These are phyloP conservation scores for Diaporthe ilicicola DNA, from an alignment of 2,329 filamentous ascomycete species.

Conservation along the genomic window DNA sequence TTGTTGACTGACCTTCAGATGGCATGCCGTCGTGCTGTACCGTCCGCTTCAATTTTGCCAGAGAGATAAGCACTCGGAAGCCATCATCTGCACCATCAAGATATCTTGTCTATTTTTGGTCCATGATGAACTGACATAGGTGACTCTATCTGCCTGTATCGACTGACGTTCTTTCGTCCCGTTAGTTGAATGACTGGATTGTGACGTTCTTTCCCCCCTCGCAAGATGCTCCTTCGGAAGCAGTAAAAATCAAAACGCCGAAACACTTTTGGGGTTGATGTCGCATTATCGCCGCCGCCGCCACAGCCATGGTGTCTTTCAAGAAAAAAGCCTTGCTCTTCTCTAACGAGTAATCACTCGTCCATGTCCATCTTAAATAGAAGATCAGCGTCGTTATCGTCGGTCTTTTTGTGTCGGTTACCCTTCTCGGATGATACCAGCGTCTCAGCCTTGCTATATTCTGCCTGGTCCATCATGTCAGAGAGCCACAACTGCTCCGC, in stretches of 20 bases:
- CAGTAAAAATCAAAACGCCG: slow-evolving; percentile 6
- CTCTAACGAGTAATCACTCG: background rate
- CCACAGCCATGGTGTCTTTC: background rate
- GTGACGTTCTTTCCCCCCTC: background rate
- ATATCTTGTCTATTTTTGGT: background rate
- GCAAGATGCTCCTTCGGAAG: background rate
- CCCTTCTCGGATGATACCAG: background rate
- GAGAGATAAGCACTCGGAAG: background rate
- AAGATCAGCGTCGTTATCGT: slow-evolving; percentile 17
- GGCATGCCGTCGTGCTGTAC: background rate
- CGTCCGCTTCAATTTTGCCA: background rate
- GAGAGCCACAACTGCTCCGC: background rate
- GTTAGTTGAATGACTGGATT: background rate
- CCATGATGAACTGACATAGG: background rate
- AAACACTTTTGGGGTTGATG: slow-evolving; percentile 27
- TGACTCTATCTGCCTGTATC: slow-evolving; percentile 8
- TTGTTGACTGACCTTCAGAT: background rate
- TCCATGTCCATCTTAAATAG: slow-evolving; percentile 29
- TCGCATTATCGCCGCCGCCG: background rate
- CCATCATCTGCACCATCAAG: background rate
- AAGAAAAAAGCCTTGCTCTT: background rate
- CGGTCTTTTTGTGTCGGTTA: background rate
- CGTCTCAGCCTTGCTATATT: background rate
- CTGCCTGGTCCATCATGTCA: background rate
- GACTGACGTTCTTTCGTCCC: background rate